A percentile compares a stretch with the other conserved stretches of the same genome.
phyloP scores from a whole-genome alignment of 176 grass and related monocot species.

The Themeda triandra region DNA sequence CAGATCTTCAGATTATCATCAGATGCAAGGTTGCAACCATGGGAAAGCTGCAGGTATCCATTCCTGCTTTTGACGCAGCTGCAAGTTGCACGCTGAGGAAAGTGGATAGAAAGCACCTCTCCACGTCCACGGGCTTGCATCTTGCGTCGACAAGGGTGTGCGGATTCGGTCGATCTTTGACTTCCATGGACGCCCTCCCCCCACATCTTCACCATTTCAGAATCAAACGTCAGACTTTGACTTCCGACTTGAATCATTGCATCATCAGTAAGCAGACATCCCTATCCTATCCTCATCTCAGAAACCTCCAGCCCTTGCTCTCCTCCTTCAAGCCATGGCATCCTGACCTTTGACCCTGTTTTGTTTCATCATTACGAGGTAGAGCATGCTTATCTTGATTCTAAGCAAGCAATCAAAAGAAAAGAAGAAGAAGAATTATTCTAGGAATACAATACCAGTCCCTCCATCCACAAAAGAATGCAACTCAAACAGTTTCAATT shows the following conservation, averaged over 20 bases:
- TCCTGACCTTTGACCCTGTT: not conserved
- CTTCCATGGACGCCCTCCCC: not conserved
- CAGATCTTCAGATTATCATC: not conserved
- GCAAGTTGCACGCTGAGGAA: constrained; percentile 15
- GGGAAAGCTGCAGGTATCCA: not conserved
- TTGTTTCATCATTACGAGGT: not conserved
- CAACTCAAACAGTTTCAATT: no score
- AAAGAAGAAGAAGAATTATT: not conserved
- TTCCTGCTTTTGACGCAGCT: not conserved
- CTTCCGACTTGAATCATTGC: not conserved
- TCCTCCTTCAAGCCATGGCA: constrained; percentile 32
- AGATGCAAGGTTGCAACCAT: not conserved
- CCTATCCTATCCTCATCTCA: not conserved
- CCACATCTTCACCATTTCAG: not conserved
- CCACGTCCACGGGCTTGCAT: no score
- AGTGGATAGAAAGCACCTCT: constrained; percentile 11
- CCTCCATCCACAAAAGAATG: no score
- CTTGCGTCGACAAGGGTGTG: not conserved
- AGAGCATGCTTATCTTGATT: not conserved
- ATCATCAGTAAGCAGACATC: not conserved
- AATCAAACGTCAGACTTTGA: constrained; percentile 15
- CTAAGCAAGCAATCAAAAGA: not conserved
- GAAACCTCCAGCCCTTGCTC: constrained; percentile 8
- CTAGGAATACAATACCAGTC: no score
- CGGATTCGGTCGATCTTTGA: constrained; percentile 32